Conservation (phyloP, 2,329 filamentous ascomycete species). For the Aspergillus caelatus region DNA sequence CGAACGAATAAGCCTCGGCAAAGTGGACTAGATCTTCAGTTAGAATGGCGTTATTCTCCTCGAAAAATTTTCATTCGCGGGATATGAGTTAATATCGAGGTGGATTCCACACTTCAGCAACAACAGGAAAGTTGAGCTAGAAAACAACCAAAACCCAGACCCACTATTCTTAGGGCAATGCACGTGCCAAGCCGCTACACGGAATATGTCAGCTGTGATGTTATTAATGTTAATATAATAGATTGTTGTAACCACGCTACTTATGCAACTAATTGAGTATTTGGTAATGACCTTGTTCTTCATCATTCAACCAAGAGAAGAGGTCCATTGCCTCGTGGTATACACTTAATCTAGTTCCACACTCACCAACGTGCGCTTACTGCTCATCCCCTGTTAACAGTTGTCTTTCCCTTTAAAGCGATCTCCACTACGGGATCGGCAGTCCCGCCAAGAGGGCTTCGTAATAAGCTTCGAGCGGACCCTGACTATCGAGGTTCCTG, state of each 20-base stretch:
- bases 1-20: not conserved
- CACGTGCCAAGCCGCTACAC: constrained; percentile 1
- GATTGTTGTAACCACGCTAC: not conserved
- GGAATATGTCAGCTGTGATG: not conserved
- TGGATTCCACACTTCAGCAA: not conserved
- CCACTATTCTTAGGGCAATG: not conserved
- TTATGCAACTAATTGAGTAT: not conserved
- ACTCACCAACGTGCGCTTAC: not conserved
- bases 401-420: not conserved
- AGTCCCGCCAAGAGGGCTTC: constrained; percentile 1
- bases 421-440: constrained; percentile 2
- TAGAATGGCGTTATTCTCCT: not conserved
- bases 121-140: not conserved
- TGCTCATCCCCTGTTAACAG: not conserved
- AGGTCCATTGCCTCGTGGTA: not conserved
- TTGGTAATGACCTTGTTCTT: not conserved
- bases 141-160: not conserved
- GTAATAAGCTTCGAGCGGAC: constrained; percentile 2
- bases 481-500: not conserved
- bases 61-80: not conserved
- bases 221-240: not conserved
- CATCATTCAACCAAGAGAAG: not conserved
- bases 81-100: not conserved
- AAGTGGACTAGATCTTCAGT: not conserved
- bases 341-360: not conserved